These are phyloP conservation scores for Cicer bijugum DNA, from an alignment of 306 rosid genomes.

Conservation along the genomic window DNA sequence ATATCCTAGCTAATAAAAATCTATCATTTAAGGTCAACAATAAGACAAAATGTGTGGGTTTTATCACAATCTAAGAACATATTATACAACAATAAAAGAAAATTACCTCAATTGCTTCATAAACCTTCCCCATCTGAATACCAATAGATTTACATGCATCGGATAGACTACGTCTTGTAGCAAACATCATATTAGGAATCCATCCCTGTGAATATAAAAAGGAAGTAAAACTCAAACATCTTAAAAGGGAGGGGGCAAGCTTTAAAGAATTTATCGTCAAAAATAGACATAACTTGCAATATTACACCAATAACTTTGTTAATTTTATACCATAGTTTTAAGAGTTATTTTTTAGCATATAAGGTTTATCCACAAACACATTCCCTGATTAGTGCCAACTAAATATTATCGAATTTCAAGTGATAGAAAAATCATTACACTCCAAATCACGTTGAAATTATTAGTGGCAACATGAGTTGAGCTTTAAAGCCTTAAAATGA, in stretches of 20 bases:
- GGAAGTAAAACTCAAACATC: slow-evolving; percentile 29
- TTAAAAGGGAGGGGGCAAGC: slow-evolving; percentile 1
- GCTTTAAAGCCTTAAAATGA: slow-evolving; percentile 23
- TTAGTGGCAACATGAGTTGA: slow-evolving; percentile 19
- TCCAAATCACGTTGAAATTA: slow-evolving; percentile 3
- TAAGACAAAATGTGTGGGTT: slow-evolving; percentile 7
- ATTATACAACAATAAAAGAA: background rate
- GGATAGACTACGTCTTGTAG: slow-evolving; percentile 81
- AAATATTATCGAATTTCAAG: slow-evolving; percentile 16
- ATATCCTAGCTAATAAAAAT: slow-evolving; percentile 8
- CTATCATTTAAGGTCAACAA: slow-evolving; percentile 29
- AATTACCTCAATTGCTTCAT: slow-evolving; percentile 72
- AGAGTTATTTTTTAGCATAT: background rate
- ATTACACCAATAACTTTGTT: slow-evolving; percentile 12
- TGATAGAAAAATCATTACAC: background rate
- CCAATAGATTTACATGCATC: slow-evolving; percentile 79
- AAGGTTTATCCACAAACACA: slow-evolving; percentile 8
- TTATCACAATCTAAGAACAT: slow-evolving; percentile 23
- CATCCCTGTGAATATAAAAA: slow-evolving; percentile 73
- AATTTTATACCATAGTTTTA: slow-evolving; percentile 9
- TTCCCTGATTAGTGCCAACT: slow-evolving; percentile 10
- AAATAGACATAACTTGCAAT: slow-evolving; percentile 10
- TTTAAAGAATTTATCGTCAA: slow-evolving; percentile 13
- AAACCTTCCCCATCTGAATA: slow-evolving; percentile 75
- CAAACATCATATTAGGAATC: slow-evolving; percentile 97